Base-by-base conservation (phyloP, 2,329 filamentous ascomycete species). In the Epichloe gansuensis region DNA sequence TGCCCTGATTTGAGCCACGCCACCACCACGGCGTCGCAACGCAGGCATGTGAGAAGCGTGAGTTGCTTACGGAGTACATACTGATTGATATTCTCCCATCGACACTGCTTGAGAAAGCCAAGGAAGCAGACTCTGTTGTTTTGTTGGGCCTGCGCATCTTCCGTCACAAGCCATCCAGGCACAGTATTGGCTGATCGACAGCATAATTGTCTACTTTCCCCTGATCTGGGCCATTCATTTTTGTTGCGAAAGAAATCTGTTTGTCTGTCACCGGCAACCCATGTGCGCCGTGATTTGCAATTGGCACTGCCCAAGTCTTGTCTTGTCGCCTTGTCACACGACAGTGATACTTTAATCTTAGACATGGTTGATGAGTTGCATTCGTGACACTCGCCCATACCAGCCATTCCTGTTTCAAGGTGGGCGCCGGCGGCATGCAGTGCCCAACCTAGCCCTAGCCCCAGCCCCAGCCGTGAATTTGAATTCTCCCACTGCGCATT, bases 1-100 rank as follows among this genome's bases (percentile, higher is more conserved):
- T 42, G 48, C 48, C 48, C 39, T 50, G 48, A 43, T 50, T 50
- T 49, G 21, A 47, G 42, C 42, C 42, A 45, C 42, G 25, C 42
- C 42, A 27, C 6, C 2, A 15, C 21, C 41, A 23, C 15, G 13
- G 11, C 15, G 2, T 12, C 40, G 11, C 17, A 5, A 9, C 17
- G 40, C 40, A 31, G 27, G 7, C 17, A 43, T 42, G 40, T 42
- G 40, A 42, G 40, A 42, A n/a, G 40, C 13, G 2, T 9, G 27
- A 31, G 27, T 31, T 31, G 27, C 27, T 31, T 31, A 31, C 17
- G 17, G 17, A 21, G 17, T 2, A 21, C 3, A 31, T 7, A 4
- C 27, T 21, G 27, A 3, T 7, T 21, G 27, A 3, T 7, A 3
- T 31, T 31, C 8, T 2, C 17, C 17, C 17, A 17, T 21, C 17